phyloP scores from a whole-genome alignment of 2,329 filamentous ascomycete species.

The Ophiostoma perfectum region DNA sequence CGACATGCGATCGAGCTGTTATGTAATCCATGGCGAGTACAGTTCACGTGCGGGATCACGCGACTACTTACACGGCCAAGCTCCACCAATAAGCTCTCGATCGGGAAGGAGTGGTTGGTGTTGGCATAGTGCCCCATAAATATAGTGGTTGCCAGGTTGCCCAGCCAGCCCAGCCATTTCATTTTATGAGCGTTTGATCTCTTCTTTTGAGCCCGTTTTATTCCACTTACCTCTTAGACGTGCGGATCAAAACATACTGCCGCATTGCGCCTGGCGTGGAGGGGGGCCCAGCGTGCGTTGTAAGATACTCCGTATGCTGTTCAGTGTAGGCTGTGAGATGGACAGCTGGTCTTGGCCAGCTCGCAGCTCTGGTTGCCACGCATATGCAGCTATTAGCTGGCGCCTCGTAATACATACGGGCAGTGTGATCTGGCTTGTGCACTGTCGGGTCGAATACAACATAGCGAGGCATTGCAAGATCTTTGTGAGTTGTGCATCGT shows the following conservation, averaged over 20 bases:
- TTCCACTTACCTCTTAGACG: neutral
- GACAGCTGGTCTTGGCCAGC: neutral
- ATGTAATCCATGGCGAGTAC: neutral
- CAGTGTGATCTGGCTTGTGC: neutral
- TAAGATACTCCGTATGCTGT: neutral
- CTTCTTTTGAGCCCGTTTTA: neutral
- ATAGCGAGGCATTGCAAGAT: neutral
- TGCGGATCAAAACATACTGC: conserved; percentile 21
- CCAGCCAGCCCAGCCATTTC: conserved; percentile 21
- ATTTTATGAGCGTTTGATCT: neutral
- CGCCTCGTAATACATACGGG: neutral
- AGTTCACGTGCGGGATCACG: neutral
- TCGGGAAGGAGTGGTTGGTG: neutral
- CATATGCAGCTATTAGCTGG: neutral
- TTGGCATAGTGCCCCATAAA: neutral
- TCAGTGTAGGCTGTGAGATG: conserved; percentile 11
- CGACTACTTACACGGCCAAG: neutral
- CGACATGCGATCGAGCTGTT: neutral
- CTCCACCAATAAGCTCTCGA: neutral
- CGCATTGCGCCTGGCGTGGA: conserved; percentile 13
- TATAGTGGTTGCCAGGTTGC: conserved; percentile 17
- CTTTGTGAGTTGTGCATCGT: neutral
- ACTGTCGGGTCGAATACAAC: neutral
- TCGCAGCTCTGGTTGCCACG: conserved; percentile 8
- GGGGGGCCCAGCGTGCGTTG: neutral